Conservation (phyloP, 805 yeast genomes). For the Wickerhamomyces subpelliculosus region DNA sequence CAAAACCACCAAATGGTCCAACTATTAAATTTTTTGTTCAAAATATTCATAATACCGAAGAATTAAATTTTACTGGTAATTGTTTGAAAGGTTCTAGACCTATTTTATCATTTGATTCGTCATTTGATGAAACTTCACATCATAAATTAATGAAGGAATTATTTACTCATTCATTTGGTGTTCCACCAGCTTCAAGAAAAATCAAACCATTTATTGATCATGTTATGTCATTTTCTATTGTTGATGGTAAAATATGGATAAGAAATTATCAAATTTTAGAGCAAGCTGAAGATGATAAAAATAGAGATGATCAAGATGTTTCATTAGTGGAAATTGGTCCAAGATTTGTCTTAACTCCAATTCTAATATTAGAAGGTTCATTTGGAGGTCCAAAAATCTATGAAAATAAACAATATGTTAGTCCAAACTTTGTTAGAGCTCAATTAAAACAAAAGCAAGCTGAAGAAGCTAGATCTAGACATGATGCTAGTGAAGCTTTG, state of each 20-base stretch:
- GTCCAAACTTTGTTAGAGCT: conserved; percentile 93
- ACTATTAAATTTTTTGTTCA: conserved; percentile 90
- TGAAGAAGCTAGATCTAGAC: conserved; percentile 66
- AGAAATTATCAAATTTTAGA: conserved; percentile 88
- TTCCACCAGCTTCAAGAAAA: conserved; percentile 89
- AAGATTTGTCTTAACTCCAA: conserved; percentile 86
- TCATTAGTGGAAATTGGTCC: conserved; percentile 95
- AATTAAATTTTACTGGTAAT: conserved; percentile 93
- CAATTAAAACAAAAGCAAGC: conserved; percentile 79
- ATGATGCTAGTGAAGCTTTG: conserved; percentile 70
- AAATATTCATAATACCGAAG: conserved; percentile 93
- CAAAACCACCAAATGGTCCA: conserved; percentile 98
- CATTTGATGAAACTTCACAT: conserved; percentile 68
- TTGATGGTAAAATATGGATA: conserved; percentile 92
- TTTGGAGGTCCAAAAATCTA: conserved; percentile 97
- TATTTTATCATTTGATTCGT: conserved; percentile 75
- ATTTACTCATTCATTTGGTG: conserved; percentile 81
- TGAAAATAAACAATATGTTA: conserved; percentile 93
- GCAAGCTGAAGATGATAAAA: conserved; percentile 45
- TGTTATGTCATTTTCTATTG: conserved; percentile 86
- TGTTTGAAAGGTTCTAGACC: conserved; percentile 95
- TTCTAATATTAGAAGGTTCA: conserved; percentile 90
- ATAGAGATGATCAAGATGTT: conserved; percentile 52
- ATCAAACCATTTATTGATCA: conserved; percentile 94
- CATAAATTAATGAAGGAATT: conserved; percentile 74